Conservation (phyloP, 371 early-diverging fungal genomes). For the Lichtheimia corymbifera region DNA sequence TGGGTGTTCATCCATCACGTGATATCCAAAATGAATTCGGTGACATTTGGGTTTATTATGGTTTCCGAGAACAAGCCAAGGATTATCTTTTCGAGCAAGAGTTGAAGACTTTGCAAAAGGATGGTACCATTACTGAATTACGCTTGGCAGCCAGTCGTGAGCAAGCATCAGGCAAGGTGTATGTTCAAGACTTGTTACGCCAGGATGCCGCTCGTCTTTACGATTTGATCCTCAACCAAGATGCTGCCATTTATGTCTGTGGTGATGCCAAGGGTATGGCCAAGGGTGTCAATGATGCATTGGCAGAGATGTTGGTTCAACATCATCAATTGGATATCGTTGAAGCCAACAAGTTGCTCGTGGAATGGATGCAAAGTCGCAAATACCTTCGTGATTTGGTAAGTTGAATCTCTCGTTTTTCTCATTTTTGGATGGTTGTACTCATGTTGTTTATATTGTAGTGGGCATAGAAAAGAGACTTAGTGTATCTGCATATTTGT, state of each 20-base stretch:
- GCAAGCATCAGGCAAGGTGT: slow-evolving; percentile 46
- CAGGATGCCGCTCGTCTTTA: slow-evolving; percentile 53
- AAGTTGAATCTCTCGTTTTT: slow-evolving; percentile 10
- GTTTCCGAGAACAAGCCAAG: slow-evolving; percentile 62
- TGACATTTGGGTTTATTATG: slow-evolving; percentile 71
- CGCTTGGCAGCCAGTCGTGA: slow-evolving; percentile 65
- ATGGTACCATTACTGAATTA: slow-evolving; percentile 58
- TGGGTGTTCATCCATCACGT: slow-evolving; percentile 35
- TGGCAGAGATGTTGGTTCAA: slow-evolving; percentile 66
- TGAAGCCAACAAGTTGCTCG: slow-evolving; percentile 62
- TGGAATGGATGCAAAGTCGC: slow-evolving; percentile 62
- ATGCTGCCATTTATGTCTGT: slow-evolving; percentile 82
- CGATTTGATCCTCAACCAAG: slow-evolving; percentile 58
- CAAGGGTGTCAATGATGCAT: slow-evolving; percentile 76
- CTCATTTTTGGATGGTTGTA: too few species aligned
- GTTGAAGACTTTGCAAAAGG: slow-evolving; percentile 44
- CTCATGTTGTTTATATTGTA: slow-evolving; percentile 1
- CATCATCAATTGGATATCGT: slow-evolving; percentile 45
- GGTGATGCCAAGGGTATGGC: slow-evolving; percentile 92
- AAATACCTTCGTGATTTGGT: slow-evolving; percentile 77
- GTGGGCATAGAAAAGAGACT: slow-evolving; percentile 12
- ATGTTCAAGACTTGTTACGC: slow-evolving; percentile 85
- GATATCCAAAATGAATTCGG: slow-evolving; percentile 40
- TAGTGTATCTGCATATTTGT: not conserved
- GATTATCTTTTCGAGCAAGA: slow-evolving; percentile 73